phyloP scores from a whole-genome alignment of 1,284 basidiomycete genomes.

The Malassezia psittaci region DNA sequence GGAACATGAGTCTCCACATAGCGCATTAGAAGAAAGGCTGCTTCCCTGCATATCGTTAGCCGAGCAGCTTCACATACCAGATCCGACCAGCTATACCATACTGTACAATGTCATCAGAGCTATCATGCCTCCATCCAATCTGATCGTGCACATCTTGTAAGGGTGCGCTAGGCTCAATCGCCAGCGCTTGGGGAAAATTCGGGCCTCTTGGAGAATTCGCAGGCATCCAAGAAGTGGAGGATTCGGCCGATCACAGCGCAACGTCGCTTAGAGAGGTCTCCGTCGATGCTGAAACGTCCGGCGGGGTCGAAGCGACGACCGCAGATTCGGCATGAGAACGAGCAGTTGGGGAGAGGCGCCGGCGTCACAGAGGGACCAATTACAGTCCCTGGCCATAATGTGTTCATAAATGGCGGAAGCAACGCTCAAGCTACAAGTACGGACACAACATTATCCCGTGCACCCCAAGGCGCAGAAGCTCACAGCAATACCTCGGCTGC shows the following conservation, averaged over 20 bases:
- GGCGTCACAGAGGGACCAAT: constrained; percentile 16
- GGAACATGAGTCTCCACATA: constrained; percentile 21
- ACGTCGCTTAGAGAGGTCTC: background rate
- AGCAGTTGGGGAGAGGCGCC: constrained; percentile 33
- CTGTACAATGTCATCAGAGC: constrained; percentile 30
- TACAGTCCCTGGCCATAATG: constrained; percentile 15
- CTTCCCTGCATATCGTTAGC: constrained; percentile 20
- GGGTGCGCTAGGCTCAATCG: constrained; percentile 18
- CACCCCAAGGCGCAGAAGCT: no score
- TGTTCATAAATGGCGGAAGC: background rate
- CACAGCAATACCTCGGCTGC: no score
- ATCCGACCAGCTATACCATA: constrained; percentile 44
- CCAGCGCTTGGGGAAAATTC: constrained; percentile 33
- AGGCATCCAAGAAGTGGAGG: background rate
- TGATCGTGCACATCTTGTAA: background rate
- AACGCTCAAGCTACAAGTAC: background rate
- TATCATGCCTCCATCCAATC: constrained; percentile 19
- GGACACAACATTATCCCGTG: no score
- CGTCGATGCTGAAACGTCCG: constrained; percentile 7
- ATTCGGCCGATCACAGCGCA: constrained; percentile 2
- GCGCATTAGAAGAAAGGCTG: constrained; percentile 30
- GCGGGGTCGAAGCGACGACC: constrained; percentile 30
- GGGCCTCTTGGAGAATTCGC: constrained; percentile 10
- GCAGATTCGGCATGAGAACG: constrained; percentile 43
- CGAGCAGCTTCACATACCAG: constrained; percentile 19